Evolutionary conservation across 257 asterid species (phyloP), one percentile per base, ranked within the genome.

Genomic region (Solanum boliviense): DNA sequence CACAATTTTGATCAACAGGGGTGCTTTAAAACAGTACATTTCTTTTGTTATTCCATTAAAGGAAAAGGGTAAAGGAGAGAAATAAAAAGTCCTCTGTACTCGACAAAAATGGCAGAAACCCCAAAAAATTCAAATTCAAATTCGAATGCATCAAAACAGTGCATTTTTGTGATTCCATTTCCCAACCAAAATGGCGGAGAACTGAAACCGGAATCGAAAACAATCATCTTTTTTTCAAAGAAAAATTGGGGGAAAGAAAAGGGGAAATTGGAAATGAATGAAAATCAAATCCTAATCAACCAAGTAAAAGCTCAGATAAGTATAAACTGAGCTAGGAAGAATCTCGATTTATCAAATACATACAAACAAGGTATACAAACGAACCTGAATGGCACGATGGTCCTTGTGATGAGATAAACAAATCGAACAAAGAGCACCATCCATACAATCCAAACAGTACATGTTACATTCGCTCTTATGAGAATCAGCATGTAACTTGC

Each of bases 401-500:
- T 94, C 93, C 46, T 88, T 91, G 91, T 94, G 96, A 56, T 60
- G 84, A 13, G 92, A 34, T 83, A 93, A 75, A 34, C 96, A 94
- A 90, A 92, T 91, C 3, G 95, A 91, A 70, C 96, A 94, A 72
- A 94, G 93, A n/a, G 96, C 89, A 86, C 91, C 96, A 71, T 89
- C 87, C 90, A 90, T 89, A 84, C 96, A 93, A 68, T 93, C 95
- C 86, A 93, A 84, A 71, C 96, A 93, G 89, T 87, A 93, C 95
- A 94, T 91, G 27, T 94, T 94, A 87, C 96, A 94, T 91, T 94
- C 96, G 34, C 94, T 94, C 84, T 91, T 92, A 89, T 93, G 95
- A 0, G 94, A 91, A 89, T 93, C 94, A 5, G 90, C 92, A 70
- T 94, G 96, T 21, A 89, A 32, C 52, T 88, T 90, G 95, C 96